A percentile compares a stretch with the other conserved stretches of the same genome.
Conservation (phyloP, 2,329 filamentous ascomycete genomes). For the Fusarium acutatum region DNA sequence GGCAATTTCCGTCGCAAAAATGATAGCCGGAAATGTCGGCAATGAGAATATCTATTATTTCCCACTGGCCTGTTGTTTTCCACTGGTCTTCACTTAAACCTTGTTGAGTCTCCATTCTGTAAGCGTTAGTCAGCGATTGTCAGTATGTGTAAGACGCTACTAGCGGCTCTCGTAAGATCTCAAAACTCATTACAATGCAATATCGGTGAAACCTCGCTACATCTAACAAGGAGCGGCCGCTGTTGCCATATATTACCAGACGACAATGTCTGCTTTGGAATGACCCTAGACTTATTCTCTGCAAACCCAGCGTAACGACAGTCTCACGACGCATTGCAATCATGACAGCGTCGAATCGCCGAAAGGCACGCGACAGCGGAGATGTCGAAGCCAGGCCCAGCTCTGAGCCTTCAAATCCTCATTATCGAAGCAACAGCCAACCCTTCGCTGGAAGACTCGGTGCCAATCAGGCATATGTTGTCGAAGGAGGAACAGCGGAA, state of each 20-base stretch:
- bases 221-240: background rate
- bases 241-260: background rate
- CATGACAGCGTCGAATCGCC: background rate
- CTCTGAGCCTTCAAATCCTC: background rate
- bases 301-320: fast-evolving
- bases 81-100: background rate
- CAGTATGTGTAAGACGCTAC: conserved; percentile 20
- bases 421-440: conserved; percentile 20
- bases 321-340: background rate
- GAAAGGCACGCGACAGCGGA: background rate
- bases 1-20: background rate
- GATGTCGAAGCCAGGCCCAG: conserved; percentile 4
- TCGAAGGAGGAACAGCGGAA: background rate
- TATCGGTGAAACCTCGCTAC: background rate
- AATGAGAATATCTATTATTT: background rate
- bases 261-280: fast-evolving
- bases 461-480: conserved; percentile 25
- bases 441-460: conserved; percentile 33
- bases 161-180: conserved; percentile 7
- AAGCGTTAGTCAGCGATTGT: conserved; percentile 23
- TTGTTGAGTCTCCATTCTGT: background rate
- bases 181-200: background rate
- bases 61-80: background rate
- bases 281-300: fast-evolving
- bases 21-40: background rate